Base-by-base conservation (phyloP, 306 rosid species). In the Hippophae tibetana region DNA sequence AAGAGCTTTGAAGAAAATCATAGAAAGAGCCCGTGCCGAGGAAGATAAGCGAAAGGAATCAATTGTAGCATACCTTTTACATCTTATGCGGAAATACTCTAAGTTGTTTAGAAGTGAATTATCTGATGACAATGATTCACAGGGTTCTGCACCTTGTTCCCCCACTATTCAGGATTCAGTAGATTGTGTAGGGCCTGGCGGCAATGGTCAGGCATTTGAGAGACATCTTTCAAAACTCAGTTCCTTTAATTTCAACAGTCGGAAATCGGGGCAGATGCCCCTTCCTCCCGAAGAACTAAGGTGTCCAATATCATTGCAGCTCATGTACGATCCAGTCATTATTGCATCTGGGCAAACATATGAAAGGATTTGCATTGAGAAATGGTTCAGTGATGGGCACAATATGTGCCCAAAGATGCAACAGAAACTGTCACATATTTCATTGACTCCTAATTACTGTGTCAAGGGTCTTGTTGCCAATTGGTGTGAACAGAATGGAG, bases 11-110 rank as follows among this genome's bases (percentile, higher is more conserved):
- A 93, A 82, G 85, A 93, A 89, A 77, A 78, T 86, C 69, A 67
- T 86, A 59, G 97, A 88, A 58, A 86, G 85, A 75, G 99, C 99
- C 61, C 90, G 85, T 58, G 71, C 83, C 1, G 97, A 93, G 82
- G 97, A 93, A 75, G 97, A 93, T 75, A 88, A 88, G 74, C 83
- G 99, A 65, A 93, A 93, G 77, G 99, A 93, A 75, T 88, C 97
- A 56, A 93, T 93, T 64, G 90, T 93, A 62, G 90, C 90, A 51
- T 93, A 82, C 73, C 88, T 93, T 54, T 77, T 93, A 64, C 90
- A 93, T 76, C 97, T 93, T 45, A 88, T 93, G 97, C 84, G 95
- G 73, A 93, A 93, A 75, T 93, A 93, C 69, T 86, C 97, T 43
- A 93, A 93, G 73, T 79, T 86, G 75, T 93, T 93, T 75, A 84